phyloP scores from a whole-genome alignment of 805 yeast species.

The Saccharomycopsis capsularis region DNA sequence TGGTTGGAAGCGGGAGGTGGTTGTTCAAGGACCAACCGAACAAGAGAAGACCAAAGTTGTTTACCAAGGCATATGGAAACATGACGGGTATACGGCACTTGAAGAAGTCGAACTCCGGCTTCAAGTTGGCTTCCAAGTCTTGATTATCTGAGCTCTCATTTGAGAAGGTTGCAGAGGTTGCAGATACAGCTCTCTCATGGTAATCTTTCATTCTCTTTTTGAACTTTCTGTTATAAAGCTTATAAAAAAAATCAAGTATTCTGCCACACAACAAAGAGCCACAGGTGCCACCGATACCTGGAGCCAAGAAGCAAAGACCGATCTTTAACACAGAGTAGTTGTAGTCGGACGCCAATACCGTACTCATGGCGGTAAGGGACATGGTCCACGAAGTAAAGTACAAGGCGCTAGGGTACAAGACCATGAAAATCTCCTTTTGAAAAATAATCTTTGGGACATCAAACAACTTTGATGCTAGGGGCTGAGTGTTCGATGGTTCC shows the following conservation, averaged over 20 bases:
- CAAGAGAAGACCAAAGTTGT: constrained; percentile 30
- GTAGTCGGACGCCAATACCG: constrained; percentile 45
- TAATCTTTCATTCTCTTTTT: not conserved
- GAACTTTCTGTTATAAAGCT: constrained; percentile 36
- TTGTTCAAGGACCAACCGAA: constrained; percentile 70
- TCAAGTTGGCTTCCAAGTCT: not conserved
- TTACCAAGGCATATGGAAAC: constrained; percentile 6
- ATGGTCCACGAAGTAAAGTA: constrained; percentile 61
- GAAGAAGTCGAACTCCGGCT: constrained; percentile 21
- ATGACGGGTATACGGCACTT: constrained; percentile 3
- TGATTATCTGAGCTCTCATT: not conserved
- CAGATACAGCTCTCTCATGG: constrained; percentile 16
- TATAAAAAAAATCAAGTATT: constrained; percentile 54
- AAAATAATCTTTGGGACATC: constrained; percentile 10
- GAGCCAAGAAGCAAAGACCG: constrained; percentile 70
- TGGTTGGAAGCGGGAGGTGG: constrained; percentile 42
- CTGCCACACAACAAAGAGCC: constrained; percentile 58
- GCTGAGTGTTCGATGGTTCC: constrained; percentile 14
- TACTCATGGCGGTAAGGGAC: constrained; percentile 57
- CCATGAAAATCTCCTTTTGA: constrained; percentile 6
- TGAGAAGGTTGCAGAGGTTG: not conserved
- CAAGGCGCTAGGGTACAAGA: constrained; percentile 7
- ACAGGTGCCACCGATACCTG: constrained; percentile 57
- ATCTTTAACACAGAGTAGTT: constrained; percentile 46
- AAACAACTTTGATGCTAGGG: not conserved